phyloP scores from a whole-genome alignment of 2,329 filamentous ascomycete genomes.

The Xylariaceae sp. region DNA sequence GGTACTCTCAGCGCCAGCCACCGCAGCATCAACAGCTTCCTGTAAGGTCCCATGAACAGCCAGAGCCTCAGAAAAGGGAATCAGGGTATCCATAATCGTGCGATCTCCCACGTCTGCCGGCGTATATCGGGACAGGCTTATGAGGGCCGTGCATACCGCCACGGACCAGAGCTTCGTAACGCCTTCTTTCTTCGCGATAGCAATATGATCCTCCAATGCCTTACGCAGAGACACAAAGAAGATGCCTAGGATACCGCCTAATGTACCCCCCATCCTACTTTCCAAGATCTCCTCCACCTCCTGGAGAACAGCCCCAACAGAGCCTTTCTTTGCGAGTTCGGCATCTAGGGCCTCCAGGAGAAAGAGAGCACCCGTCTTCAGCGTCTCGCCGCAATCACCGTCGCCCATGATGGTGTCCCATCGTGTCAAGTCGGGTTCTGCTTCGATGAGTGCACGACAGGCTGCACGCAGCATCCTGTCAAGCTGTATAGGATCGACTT shows the following conservation, averaged over 20 bases:
- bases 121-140: conserved; percentile 47
- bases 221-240: conserved; percentile 44
- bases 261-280: conserved; percentile 45
- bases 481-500: conserved; percentile 47
- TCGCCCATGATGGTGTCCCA: conserved; percentile 62
- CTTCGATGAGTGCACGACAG: conserved; percentile 48
- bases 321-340: conserved; percentile 38
- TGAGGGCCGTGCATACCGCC: conserved; percentile 40
- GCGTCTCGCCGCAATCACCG: conserved; percentile 60
- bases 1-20: conserved; percentile 56
- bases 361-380: conserved; percentile 47
- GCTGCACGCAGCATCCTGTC: conserved; percentile 51
- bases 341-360: conserved; percentile 44
- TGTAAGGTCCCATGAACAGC: conserved; percentile 42
- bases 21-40: conserved; percentile 53
- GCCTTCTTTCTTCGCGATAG: conserved; percentile 29
- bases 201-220: conserved; percentile 35
- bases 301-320: conserved; percentile 43
- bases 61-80: conserved; percentile 48
- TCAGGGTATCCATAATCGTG: conserved; percentile 53
- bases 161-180: conserved; percentile 40
- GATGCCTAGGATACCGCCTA: conserved; percentile 33
- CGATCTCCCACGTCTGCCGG: conserved; percentile 51
- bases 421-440: conserved; percentile 57
- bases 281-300: conserved; percentile 52